These are phyloP conservation scores for Daldinia bambusicola DNA, from an alignment of 495 filamentous ascomycete species.

Conservation along the genomic window DNA sequence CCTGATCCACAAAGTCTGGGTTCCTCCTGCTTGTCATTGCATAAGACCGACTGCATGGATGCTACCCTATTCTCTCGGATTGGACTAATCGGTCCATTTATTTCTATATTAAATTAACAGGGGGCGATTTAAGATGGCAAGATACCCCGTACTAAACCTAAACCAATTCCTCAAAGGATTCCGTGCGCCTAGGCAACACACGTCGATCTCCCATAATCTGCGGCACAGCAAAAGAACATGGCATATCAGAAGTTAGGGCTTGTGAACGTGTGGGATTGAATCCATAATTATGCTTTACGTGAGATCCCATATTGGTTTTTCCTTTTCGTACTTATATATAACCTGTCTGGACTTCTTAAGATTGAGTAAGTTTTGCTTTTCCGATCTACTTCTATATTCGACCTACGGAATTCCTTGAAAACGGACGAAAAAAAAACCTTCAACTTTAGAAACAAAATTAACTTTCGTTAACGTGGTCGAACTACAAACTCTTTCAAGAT, in stretches of 20 bases:
- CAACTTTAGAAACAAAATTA: background rate
- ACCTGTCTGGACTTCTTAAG: background rate
- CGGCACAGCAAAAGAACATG: conserved; percentile 7
- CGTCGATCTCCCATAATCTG: background rate
- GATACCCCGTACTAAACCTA: conserved; percentile 27
- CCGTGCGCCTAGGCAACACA: background rate
- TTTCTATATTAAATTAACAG: background rate
- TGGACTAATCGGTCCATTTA: conserved; percentile 1
- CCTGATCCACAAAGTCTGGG: background rate
- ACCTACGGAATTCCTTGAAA: background rate
- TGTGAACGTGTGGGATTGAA: background rate
- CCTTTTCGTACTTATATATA: background rate
- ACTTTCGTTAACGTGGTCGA: too few relatives aligned
- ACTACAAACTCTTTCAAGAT: conserved; percentile 16
- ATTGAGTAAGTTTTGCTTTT: background rate
- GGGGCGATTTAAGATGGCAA: background rate
- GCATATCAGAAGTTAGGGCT: background rate
- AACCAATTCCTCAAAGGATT: conserved; percentile 3
- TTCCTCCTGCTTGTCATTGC: background rate
- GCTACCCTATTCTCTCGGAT: background rate
- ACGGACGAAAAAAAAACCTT: background rate
- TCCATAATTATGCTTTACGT: background rate
- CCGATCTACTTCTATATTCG: background rate
- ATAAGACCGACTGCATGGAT: background rate
- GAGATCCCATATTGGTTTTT: background rate